Conservation (phyloP, 176 grass and related monocot genomes). For the Cymbopogon citratus region DNA sequence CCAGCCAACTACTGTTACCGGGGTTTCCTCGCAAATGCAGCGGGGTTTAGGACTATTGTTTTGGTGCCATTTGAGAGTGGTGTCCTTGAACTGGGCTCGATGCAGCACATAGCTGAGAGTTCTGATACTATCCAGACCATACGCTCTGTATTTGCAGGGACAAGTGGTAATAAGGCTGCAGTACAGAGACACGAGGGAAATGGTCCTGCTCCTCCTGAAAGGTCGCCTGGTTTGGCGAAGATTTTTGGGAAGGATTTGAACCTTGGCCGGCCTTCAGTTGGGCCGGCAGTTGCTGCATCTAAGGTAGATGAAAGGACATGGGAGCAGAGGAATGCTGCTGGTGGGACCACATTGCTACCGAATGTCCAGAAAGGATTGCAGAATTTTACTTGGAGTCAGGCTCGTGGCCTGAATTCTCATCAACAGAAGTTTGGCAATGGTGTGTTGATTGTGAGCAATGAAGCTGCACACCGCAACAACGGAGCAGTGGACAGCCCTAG, state of each 20-base stretch:
- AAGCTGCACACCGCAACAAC: slow-evolving; percentile 35
- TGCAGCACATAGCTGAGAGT: slow-evolving; percentile 58
- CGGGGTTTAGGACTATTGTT: slow-evolving; percentile 79
- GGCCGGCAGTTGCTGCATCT: slow-evolving; percentile 18
- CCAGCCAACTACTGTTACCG: slow-evolving; percentile 82
- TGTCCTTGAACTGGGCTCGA: slow-evolving; percentile 89
- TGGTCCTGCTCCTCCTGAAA: slow-evolving; percentile 31
- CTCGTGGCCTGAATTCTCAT: slow-evolving; percentile 48
- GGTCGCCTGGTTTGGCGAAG: slow-evolving; percentile 49
- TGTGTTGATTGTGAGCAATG: slow-evolving; percentile 55
- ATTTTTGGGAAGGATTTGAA: slow-evolving; percentile 98
- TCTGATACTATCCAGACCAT: slow-evolving; percentile 58
- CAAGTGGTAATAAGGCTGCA: slow-evolving; percentile 12
- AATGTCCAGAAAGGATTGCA: slow-evolving; percentile 67
- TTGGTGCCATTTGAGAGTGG: slow-evolving; percentile 82
- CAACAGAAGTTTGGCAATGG: slow-evolving; percentile 70
- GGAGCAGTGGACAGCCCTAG: slow-evolving; percentile 24
- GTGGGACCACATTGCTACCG: slow-evolving; percentile 49
- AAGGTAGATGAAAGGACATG: slow-evolving; percentile 63
- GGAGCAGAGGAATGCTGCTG: slow-evolving; percentile 45
- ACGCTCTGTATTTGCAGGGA: slow-evolving; percentile 61
- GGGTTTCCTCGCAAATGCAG: slow-evolving; percentile 57
- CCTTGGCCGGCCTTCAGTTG: slow-evolving; percentile 44
- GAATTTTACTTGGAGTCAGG: slow-evolving; percentile 77
- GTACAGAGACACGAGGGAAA: slow-evolving; percentile 55